These are phyloP conservation scores for Chlorella sp. DNA, from an alignment of 139 green algal species.

Conservation along the genomic window DNA sequence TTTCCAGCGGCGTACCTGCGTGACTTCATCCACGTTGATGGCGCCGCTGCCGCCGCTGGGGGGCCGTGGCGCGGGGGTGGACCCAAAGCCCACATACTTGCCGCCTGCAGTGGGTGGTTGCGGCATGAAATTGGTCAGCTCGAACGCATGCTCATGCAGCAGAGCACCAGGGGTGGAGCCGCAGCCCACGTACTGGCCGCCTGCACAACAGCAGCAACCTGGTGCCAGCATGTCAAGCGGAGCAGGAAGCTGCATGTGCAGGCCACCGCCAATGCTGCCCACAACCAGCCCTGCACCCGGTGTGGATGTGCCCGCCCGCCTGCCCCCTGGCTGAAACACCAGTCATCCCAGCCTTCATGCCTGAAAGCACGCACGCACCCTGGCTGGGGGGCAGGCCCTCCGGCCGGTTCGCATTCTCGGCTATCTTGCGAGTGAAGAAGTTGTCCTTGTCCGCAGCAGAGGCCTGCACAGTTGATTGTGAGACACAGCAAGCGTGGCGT, in stretches of 20 bases:
- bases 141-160: no score
- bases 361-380: constrained; percentile 28
- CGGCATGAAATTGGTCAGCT: background rate
- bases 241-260: no score
- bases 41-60: background rate
- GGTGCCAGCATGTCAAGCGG: background rate
- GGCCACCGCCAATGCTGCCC: no score
- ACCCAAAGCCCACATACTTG: constrained; percentile 99
- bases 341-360: background rate
- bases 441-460: constrained; percentile 86
- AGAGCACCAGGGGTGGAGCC: no score
- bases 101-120: constrained; percentile 54
- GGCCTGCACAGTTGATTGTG: no score
- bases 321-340: background rate
- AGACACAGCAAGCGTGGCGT: no score
- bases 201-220: background rate
- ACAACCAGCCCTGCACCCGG: no score
- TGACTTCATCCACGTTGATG: constrained; percentile 32
- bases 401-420: constrained; percentile 85
- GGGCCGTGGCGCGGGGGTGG: constrained; percentile 36
- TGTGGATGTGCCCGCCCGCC: background rate
- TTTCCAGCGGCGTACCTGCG: background rate
- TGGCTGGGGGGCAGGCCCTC: constrained; percentile 89
- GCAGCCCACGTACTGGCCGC: background rate
- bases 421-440: constrained; percentile 88